Conservation (phyloP, 2,329 filamentous ascomycete genomes). For the Aquanectria penicillioides region DNA sequence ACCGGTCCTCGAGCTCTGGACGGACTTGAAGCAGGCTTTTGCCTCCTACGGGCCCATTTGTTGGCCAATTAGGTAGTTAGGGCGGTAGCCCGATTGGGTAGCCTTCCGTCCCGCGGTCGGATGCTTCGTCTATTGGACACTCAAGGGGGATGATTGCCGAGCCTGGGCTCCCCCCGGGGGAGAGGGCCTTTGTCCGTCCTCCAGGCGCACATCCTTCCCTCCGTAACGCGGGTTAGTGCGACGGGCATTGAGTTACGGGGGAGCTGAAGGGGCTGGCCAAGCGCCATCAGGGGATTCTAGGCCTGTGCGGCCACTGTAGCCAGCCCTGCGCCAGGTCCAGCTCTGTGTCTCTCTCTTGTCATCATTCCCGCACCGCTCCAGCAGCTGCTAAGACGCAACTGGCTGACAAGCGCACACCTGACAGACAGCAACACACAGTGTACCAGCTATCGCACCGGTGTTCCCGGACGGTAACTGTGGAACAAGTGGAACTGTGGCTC, state of each 20-base stretch:
- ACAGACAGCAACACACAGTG: neutral
- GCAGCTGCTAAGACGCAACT: neutral
- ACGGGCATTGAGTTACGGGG: too few relatives aligned
- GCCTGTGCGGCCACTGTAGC: slow-evolving; percentile 6
- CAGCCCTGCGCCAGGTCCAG: too few relatives aligned
- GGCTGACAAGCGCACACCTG: too few relatives aligned
- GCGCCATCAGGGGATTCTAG: neutral
- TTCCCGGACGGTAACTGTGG: slow-evolving; percentile 9
- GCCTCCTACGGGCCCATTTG: too few relatives aligned
- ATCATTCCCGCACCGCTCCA: neutral
- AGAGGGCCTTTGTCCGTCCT: neutral
- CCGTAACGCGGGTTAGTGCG: too few relatives aligned
- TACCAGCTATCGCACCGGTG: slow-evolving; percentile 1
- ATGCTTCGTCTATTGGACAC: slow-evolving; percentile 2
- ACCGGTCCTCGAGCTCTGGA: neutral
- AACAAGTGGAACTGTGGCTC: slow-evolving; percentile 5
- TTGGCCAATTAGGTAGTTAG: neutral
- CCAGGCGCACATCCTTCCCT: too few relatives aligned
- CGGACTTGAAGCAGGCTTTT: neutral
- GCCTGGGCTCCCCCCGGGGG: too few relatives aligned
- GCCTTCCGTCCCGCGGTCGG: neutral
- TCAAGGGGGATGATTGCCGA: neutral
- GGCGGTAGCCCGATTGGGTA: slow-evolving; percentile 11
- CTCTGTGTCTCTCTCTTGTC: neutral
- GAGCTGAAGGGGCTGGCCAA: too few relatives aligned